A percentile compares a stretch with the other conserved stretches of the same genome.
Conservation (phyloP, 306 rosid genomes). For the Cicer pinnatifidum region DNA sequence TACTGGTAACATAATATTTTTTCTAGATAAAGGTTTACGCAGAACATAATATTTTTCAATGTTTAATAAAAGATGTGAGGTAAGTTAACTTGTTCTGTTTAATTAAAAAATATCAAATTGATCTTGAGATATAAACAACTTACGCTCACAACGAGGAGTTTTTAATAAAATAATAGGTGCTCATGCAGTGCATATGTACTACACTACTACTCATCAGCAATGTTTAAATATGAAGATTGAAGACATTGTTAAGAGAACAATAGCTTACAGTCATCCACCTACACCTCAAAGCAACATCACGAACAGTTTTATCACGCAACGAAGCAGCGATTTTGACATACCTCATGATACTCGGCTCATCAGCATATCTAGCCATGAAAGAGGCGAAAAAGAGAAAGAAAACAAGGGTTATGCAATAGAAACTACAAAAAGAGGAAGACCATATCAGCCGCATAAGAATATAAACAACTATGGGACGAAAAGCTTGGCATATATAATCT, state of each 20-base stretch:
- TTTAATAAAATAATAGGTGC: not conserved
- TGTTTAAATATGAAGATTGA: constrained; percentile 19
- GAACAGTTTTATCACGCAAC: constrained; percentile 85
- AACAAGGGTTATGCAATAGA: constrained; percentile 18
- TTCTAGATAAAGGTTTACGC: not conserved
- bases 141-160: not conserved
- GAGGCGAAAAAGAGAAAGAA: constrained; percentile 14
- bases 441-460: constrained; percentile 24
- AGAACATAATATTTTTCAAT: not conserved
- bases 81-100: constrained; percentile 1
- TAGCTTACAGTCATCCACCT: constrained; percentile 89
- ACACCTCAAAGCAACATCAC: constrained; percentile 98
- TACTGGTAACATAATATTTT: not conserved
- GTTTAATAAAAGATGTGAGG: not conserved
- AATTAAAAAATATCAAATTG: constrained; percentile 10
- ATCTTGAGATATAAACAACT: not conserved
- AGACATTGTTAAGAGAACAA: constrained; percentile 34
- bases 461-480: constrained; percentile 4
- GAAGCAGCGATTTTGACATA: constrained; percentile 86
- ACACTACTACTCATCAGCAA: not conserved
- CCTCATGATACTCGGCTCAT: constrained; percentile 81
- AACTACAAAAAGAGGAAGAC: constrained; percentile 20
- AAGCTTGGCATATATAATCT: constrained; percentile 1
- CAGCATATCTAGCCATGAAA: constrained; percentile 60
- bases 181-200: not conserved